These are phyloP conservation scores for Aciculosporium take DNA, from an alignment of 2,329 filamentous ascomycete species.

Conservation along the genomic window DNA sequence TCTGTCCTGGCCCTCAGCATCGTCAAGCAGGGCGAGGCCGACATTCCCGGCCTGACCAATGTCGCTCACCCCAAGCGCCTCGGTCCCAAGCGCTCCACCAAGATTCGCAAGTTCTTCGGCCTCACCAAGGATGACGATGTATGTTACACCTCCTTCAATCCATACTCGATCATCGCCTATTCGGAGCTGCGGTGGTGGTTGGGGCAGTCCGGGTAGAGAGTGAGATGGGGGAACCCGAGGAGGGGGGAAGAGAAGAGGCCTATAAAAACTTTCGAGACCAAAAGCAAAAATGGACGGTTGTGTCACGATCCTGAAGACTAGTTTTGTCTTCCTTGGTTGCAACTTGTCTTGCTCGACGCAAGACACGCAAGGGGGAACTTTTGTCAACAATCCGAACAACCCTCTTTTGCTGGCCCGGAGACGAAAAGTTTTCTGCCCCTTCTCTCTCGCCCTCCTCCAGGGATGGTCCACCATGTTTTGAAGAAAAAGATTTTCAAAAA, in stretches of 20 bases:
- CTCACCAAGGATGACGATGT: slow-evolving; percentile 99
- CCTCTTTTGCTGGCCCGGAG: too few species aligned
- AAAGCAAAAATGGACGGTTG: background rate
- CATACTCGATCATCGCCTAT: slow-evolving; percentile 55
- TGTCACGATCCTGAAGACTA: background rate
- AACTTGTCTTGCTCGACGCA: background rate
- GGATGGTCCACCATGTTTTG: too few species aligned
- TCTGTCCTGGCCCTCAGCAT: slow-evolving; percentile 87
- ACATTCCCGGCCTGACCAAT: slow-evolving; percentile 94
- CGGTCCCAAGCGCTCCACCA: slow-evolving; percentile 98
- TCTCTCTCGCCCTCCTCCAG: slow-evolving; percentile 1
- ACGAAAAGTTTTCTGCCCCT: background rate
- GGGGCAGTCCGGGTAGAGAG: slow-evolving; percentile 42
- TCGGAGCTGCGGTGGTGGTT: slow-evolving; percentile 33
- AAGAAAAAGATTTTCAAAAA: slow-evolving; percentile 7
- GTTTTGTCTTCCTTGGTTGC: too few species aligned
- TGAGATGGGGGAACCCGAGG: slow-evolving; percentile 31
- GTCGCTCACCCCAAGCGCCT: slow-evolving; percentile 97
- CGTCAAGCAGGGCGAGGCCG: slow-evolving; percentile 93
- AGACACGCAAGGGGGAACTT: too few species aligned
- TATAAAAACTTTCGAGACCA: background rate
- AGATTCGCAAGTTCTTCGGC: slow-evolving; percentile 99
- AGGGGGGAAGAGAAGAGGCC: background rate
- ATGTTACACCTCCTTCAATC: slow-evolving; percentile 49
- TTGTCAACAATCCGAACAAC: too few species aligned